Evolutionary conservation across 106 monocot genomes (phyloP).

Genomic region (Triglochin maritima): DNA sequence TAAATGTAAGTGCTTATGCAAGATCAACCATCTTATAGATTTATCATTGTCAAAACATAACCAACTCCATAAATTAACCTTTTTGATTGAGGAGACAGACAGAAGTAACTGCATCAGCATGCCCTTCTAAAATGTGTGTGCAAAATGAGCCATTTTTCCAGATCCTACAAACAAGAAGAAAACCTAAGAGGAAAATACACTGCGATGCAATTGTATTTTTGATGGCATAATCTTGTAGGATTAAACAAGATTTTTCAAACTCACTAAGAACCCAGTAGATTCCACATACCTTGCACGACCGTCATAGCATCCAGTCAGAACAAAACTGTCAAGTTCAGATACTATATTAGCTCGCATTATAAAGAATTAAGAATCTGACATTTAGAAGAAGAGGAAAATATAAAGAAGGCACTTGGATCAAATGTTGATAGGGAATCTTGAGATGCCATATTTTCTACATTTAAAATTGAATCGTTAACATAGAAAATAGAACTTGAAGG

Average conservation of each 20-base stretch:
- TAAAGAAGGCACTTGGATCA: no score
- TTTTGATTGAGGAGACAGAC: conserved; percentile 45
- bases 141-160: conserved; percentile 63
- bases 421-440: no score
- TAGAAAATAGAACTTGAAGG: no score
- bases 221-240: no score
- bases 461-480: no score
- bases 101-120: conserved; percentile 61
- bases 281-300: conserved; percentile 47
- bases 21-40: neutral
- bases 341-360: neutral
- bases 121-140: conserved; percentile 77
- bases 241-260: no score
- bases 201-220: no score
- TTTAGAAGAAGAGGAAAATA: no score
- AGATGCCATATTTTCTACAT: no score
- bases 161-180: conserved; percentile 29
- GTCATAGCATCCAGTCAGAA: conserved; percentile 95
- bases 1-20: neutral
- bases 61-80: conserved; percentile 26
- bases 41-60: no score
- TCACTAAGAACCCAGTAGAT: no score
- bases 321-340: conserved; percentile 37
- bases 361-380: neutral
- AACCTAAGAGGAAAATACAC: neutral